phyloP scores from a whole-genome alignment of 202 grass and related monocot species.

The Hordeum pubiflorum region DNA sequence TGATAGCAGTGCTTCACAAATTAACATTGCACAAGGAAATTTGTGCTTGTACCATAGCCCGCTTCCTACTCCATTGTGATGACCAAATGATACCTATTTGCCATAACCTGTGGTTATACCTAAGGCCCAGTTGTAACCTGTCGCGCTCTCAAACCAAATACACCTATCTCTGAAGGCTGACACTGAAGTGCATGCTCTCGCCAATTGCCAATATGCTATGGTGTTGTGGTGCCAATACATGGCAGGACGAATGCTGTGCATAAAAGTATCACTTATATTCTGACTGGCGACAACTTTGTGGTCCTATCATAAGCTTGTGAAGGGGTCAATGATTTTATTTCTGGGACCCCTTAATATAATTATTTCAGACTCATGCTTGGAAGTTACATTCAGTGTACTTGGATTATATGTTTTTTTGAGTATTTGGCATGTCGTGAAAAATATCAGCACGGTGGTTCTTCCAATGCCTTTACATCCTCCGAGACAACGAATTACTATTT shows the following conservation, averaged over 20 bases:
- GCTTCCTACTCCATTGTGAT: neutral
- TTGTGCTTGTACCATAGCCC: neutral
- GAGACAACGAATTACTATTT: slow-evolving; percentile 86
- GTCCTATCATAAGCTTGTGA: neutral
- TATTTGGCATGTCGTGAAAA: slow-evolving; percentile 24
- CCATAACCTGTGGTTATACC: neutral
- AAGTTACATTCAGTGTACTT: slow-evolving; percentile 11
- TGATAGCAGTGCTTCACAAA: neutral
- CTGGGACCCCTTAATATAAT: neutral
- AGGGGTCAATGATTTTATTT: neutral
- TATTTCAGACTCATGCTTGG: slow-evolving; percentile 11
- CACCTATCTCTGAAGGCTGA: neutral
- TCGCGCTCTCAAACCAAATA: neutral
- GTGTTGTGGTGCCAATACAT: neutral
- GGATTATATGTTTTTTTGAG: slow-evolving; percentile 21
- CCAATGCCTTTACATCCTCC: slow-evolving; percentile 60
- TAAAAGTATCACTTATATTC: neutral
- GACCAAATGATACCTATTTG: neutral
- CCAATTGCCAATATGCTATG: neutral
- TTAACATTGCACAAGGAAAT: neutral
- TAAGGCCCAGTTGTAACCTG: neutral
- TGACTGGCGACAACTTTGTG: neutral
- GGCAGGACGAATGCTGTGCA: neutral
- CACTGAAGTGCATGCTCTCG: neutral
- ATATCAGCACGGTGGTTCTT: slow-evolving; percentile 78